Base-by-base conservation (phyloP, 306 rosid species). In the Cucurbita ficifolia region DNA sequence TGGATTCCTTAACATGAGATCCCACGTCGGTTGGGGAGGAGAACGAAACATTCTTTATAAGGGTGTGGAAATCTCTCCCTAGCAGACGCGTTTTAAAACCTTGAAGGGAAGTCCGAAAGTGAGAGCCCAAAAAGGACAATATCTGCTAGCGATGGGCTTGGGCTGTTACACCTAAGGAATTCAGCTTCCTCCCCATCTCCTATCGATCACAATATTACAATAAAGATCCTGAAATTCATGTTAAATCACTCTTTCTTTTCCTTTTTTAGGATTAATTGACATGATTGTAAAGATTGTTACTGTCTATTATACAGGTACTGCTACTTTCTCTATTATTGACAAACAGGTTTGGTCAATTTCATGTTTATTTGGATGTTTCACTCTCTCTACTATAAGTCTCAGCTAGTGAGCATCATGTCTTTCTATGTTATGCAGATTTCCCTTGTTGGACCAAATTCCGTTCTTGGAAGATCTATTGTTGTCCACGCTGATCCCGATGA, bases 391-490 rank as follows among this genome's bases (percentile, higher is more conserved):
- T 9, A 17, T 18, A 56, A 6, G 8, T 43, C 22, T 33, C 60
- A 8, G 10, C 35, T 3, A 52, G 64, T 42, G 7, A 46, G 62
- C 56, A 68, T 45, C 24, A 12, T 4, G 10, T 35, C 7, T 46
- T 52, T 55, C 67, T 52, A 52, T 39, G 45, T 67, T 56, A 78
- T 71, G 64, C 86, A 95, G 99, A 89, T 95, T 82, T 96, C 96
- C 59, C 97, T 95, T 63, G 54, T 59, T 56, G 97, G 97, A 72
- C 85, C 91, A 68, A 53, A 91, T 76, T 86, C 96, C 58, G 77
- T 95, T 75, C 73, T 95, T n/a, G 99, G 99, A 68, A 92, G 99
- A 84, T 96, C 99, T 22, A 87, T 95, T 72, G 99, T 95, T 78
- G 99, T 95, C 81, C 99, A 95, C 70, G 86, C 63, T 4, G 99